Conservation (phyloP, 78 protist species). For the Abeoforma whisleri region DNA sequence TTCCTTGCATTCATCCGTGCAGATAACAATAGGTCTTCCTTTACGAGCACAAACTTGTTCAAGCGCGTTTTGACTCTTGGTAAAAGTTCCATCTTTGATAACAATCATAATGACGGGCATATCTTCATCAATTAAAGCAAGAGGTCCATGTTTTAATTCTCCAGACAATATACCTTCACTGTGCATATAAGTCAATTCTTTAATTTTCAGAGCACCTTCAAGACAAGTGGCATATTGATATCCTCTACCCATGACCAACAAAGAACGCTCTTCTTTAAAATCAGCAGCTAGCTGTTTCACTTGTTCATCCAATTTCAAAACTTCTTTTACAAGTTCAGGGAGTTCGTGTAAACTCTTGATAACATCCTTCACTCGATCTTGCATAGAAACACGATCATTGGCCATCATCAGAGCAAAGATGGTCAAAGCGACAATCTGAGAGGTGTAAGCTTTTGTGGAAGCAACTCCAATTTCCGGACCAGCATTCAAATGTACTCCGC, state of each 20-base stretch:
- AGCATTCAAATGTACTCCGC: constrained; percentile 84
- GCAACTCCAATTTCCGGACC: constrained; percentile 97
- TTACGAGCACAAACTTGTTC: constrained; percentile 56
- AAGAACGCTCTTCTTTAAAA: constrained; percentile 31
- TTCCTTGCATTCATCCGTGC: constrained; percentile 27
- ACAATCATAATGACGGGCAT: constrained; percentile 70
- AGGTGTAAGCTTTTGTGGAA: constrained; percentile 94
- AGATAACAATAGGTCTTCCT: constrained; percentile 53
- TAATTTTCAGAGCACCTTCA: constrained; percentile 85
- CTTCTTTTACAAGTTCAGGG: constrained; percentile 24
- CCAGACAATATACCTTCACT: constrained; percentile 87
- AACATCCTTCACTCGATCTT: constrained; percentile 43
- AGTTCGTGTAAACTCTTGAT: neutral
- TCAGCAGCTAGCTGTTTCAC: constrained; percentile 54
- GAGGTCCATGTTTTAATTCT: constrained; percentile 96
- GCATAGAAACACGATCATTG: constrained; percentile 38
- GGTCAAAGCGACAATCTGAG: constrained; percentile 56
- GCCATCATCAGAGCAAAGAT: constrained; percentile 53
- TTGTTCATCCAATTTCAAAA: constrained; percentile 10
- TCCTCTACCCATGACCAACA: constrained; percentile 87
- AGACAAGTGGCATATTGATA: constrained; percentile 70
- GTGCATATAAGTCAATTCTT: constrained; percentile 91
- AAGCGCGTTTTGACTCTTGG: constrained; percentile 44
- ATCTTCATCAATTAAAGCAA: constrained; percentile 80
- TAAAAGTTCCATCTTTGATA: constrained; percentile 35